Evolutionary conservation across 108 stramenopile genomes (phyloP), one percentile per base, ranked within the genome.

Genomic region (Fragilaria crotonensis): DNA sequence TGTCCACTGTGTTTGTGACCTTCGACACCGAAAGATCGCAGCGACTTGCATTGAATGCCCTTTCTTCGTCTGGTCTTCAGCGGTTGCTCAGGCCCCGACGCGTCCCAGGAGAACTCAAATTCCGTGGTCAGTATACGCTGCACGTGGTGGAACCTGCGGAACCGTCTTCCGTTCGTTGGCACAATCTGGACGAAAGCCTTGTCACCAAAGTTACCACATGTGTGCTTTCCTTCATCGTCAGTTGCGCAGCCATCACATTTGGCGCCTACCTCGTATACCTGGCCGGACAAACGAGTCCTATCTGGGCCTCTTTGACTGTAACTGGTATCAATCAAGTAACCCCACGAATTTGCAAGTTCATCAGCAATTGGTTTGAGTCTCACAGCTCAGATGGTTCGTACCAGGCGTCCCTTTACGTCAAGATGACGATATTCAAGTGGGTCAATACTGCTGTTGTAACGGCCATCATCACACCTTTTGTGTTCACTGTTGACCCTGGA

Each of bases 81-180:
- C n/a, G n/a, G n/a, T n/a, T n/a, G n/a, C 41, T 46, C 25, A 46
- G 22, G 44, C 33, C 33, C 22, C 14, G 68, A 68, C 48, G 48
- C 62, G 18, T 32, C 1, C 18, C 33, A 20, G 29, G 49, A 2
- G 52, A 52, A 29, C 23, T 28, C 19, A n/a, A 26, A n/a, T 52
- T 52, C 23, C 52, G 5, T 26, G 7, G 27, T 19, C n/a, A 26
- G 4, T 4, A 28, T 26, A 2, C 27, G 2, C 5, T 52, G 23
- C n/a, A 52, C n/a, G 52, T 52, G n/a, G 2, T 52, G 2, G 52
- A 52, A 25, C 60, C 58, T 9, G 54, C 56, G 20, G 78, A 79
- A 48, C 78, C 78, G 9, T 64, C 33, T 25, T 56, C 74, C 1
- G 69, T 79, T 33, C 70, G 78, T n/a, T 79, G 78, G 78, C 66